Percentiles rank a stretch among this genome's conserved stretches.
Evolutionary conservation across 1,284 basidiomycete species (phyloP).

Genomic region (Spongiforma sp.): DNA sequence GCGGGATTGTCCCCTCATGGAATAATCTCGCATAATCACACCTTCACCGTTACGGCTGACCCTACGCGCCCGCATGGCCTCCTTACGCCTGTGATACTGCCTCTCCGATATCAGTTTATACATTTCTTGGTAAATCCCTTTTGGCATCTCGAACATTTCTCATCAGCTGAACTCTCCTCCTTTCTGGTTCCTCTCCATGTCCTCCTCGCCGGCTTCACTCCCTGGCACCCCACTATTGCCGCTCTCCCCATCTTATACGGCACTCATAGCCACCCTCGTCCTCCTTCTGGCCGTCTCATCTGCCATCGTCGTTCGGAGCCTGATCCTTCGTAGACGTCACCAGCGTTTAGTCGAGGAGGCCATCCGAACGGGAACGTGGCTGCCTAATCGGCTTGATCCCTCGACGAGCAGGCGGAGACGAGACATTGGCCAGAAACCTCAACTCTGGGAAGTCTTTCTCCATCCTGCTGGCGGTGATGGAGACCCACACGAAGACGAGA

Average conservation of each 20-base stretch:
- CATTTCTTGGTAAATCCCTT: conserved; percentile 35
- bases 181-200: conserved; percentile 19
- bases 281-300: conserved; percentile 68
- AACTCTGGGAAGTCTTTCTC: conserved; percentile 49
- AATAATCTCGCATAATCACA: conserved; percentile 3
- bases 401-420: conserved; percentile 32
- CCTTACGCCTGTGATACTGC: conserved; percentile 1
- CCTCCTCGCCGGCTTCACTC: conserved; percentile 9
- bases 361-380: conserved; percentile 64
- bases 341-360: conserved; percentile 62
- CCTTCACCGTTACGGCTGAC: background rate
- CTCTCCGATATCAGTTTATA: conserved; percentile 30
- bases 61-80: conserved; percentile 15
- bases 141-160: background rate
- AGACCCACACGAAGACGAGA: too few relatives aligned
- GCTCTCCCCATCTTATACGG: conserved; percentile 23
- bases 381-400: conserved; percentile 40
- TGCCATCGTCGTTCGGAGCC: conserved; percentile 64
- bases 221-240: conserved; percentile 8
- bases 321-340: conserved; percentile 61
- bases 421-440: conserved; percentile 53
- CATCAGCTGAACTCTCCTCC: background rate
- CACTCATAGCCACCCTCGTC: conserved; percentile 60
- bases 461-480: conserved; percentile 12
- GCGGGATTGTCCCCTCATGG: conserved; percentile 9